A percentile compares a stretch with the other conserved stretches of the same genome.
phyloP scores from a whole-genome alignment of 352 stramenopile species.

The Achlya hypogyna region DNA sequence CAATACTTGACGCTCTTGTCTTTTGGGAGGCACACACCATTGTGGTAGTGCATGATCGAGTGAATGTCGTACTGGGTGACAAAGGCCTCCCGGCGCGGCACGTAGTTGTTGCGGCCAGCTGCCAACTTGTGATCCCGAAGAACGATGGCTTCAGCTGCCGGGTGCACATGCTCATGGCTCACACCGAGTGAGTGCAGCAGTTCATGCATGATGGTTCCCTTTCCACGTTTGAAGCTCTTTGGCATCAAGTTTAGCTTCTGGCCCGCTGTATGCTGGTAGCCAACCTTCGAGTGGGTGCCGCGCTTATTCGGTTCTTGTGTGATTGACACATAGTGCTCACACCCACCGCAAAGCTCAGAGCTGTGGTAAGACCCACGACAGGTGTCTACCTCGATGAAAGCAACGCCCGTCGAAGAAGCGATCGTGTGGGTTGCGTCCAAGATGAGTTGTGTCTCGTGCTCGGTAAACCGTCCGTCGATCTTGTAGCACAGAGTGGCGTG shows the following conservation, averaged over 20 bases:
- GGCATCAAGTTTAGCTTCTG: conserved; percentile 62
- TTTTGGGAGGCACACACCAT: conserved; percentile 62
- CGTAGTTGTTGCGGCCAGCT: conserved; percentile 57
- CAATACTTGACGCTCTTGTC: conserved; percentile 58
- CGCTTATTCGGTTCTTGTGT: conserved; percentile 58
- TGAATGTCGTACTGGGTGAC: conserved; percentile 56
- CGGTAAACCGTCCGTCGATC: conserved; percentile 43
- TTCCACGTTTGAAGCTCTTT: conserved; percentile 45
- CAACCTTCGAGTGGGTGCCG: conserved; percentile 48
- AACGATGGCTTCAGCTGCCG: conserved; percentile 53
- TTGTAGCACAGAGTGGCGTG: conserved; percentile 60
- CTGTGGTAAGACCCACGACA: conserved; percentile 34
- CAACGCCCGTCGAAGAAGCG: conserved; percentile 47
- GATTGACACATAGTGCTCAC: conserved; percentile 58
- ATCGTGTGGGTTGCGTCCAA: conserved; percentile 36
- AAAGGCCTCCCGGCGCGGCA: conserved; percentile 43
- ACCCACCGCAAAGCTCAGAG: conserved; percentile 20
- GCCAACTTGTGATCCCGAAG: conserved; percentile 51
- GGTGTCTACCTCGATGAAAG: conserved; percentile 47
- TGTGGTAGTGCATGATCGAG: conserved; percentile 75
- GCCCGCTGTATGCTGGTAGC: conserved; percentile 51
- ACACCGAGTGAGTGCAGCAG: conserved; percentile 54
- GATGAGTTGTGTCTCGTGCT: conserved; percentile 39
- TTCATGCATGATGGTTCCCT: conserved; percentile 48
- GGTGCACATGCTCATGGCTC: conserved; percentile 67